Percentiles rank a stretch among this genome's conserved stretches.
Conservation (phyloP, 495 filamentous ascomycete species). For the Trichoderma gamsii region DNA sequence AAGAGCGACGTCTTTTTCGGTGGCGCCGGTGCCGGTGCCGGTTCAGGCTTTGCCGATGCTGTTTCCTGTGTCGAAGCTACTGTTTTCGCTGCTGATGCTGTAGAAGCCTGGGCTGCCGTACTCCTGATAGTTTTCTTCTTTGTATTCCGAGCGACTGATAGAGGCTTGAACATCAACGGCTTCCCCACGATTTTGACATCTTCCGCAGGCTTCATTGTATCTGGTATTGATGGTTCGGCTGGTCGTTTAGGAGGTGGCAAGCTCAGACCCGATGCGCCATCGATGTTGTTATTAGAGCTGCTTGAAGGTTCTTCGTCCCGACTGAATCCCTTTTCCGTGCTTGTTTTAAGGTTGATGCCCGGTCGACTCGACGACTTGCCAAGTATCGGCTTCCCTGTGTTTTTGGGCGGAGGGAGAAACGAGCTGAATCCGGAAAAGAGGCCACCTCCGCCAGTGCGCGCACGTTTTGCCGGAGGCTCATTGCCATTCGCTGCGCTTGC, state of each 20-base stretch:
- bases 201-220: slow-evolving; percentile 42
- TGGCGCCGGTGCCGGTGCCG: slow-evolving; percentile 15
- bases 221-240: slow-evolving; percentile 36
- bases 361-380: slow-evolving; percentile 29
- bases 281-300: slow-evolving; percentile 17
- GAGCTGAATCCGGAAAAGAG: slow-evolving; percentile 75
- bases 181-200: slow-evolving; percentile 68
- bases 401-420: slow-evolving; percentile 82
- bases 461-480: slow-evolving; percentile 67
- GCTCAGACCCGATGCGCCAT: slow-evolving; percentile 19
- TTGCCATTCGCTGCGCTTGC: slow-evolving; percentile 31
- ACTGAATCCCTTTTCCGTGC: slow-evolving; percentile 69
- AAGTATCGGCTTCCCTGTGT: slow-evolving; percentile 31
- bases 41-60: background rate
- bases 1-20: slow-evolving; percentile 41
- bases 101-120: background rate
- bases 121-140: slow-evolving; percentile 49
- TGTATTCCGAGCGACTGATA: slow-evolving; percentile 70
- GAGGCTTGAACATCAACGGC: slow-evolving; percentile 78
- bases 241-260: slow-evolving; percentile 26
- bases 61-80: background rate
- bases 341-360: slow-evolving; percentile 71
- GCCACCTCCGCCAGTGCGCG: slow-evolving; percentile 47
- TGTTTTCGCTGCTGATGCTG: slow-evolving; percentile 17
- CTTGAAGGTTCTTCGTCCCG: slow-evolving; percentile 40